These are phyloP conservation scores for Mycena alexandri DNA, from an alignment of 768 basidiomycete genomes.

Conservation along the genomic window DNA sequence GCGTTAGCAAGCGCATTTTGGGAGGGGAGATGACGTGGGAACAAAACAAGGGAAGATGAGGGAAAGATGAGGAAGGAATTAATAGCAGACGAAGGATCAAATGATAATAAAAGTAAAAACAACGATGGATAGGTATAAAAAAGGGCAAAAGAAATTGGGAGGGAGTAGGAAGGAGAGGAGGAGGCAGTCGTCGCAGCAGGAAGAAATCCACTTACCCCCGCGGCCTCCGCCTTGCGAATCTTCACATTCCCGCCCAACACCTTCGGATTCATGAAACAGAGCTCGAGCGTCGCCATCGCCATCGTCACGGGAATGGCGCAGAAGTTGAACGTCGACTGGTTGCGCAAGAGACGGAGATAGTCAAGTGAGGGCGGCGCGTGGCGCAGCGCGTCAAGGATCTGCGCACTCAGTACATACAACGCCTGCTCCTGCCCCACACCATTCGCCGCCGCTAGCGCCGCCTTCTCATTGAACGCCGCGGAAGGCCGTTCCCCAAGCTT, in stretches of 20 bases:
- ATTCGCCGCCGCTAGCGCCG: too few relatives aligned
- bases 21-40: neutral
- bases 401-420: slow-evolving; percentile 85
- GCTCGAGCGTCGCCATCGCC: slow-evolving; percentile 93
- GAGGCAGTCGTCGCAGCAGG: too few relatives aligned
- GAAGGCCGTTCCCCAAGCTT: neutral
- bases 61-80: too few relatives aligned
- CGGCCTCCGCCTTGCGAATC: slow-evolving; percentile 93
- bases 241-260: slow-evolving; percentile 94
- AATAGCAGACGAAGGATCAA: too few relatives aligned
- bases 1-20: neutral
- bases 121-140: too few relatives aligned
- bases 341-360: slow-evolving; percentile 87
- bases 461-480: slow-evolving; percentile 47
- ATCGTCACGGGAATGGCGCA: slow-evolving; percentile 94
- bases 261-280: slow-evolving; percentile 93
- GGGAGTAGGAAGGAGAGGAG: too few relatives aligned
- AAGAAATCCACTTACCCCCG: slow-evolving; percentile 66
- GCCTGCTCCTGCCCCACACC: slow-evolving; percentile 64
- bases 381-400: slow-evolving; percentile 89
- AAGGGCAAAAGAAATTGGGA: too few relatives aligned
- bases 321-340: slow-evolving; percentile 95
- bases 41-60: too few relatives aligned
- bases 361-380: slow-evolving; percentile 91
- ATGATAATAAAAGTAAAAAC: too few relatives aligned